These are phyloP conservation scores for Pseudodiploospora longispora DNA, from an alignment of 2,329 filamentous ascomycete genomes.

Conservation along the genomic window DNA sequence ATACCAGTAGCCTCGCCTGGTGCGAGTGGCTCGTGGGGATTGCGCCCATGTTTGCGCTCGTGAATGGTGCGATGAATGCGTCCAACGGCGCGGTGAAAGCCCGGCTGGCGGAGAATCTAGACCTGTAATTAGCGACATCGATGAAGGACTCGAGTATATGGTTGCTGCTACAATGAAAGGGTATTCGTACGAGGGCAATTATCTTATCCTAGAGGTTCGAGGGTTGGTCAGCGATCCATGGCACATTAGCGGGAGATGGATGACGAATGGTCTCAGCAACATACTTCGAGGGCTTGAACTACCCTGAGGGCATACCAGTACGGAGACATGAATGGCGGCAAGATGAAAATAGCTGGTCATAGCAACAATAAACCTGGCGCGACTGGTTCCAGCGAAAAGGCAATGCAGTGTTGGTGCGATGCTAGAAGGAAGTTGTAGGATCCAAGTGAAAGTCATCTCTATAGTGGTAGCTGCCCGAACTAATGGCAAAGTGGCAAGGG, in stretches of 20 bases:
- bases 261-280: background rate
- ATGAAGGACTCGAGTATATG: background rate
- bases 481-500: too few species aligned
- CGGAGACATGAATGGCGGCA: conserved; percentile 19
- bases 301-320: conserved; percentile 26
- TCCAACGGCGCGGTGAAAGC: conserved; percentile 44
- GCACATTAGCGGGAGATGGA: background rate
- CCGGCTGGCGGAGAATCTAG: conserved; percentile 42
- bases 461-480: too few species aligned
- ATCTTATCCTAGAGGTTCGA: conserved; percentile 21
- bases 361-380: too few species aligned
- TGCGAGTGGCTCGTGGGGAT: conserved; percentile 41
- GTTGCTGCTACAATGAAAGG: too few species aligned
- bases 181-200: conserved; percentile 20
- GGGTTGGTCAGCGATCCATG: background rate
- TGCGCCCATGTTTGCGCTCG: conserved; percentile 39
- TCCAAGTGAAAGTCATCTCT: too few species aligned
- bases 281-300: conserved; percentile 27
- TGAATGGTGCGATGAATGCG: conserved; percentile 44
- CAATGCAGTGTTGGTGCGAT: too few species aligned
- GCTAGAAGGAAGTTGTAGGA: too few species aligned
- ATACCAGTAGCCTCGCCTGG: conserved; percentile 45
- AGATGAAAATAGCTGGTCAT: too few species aligned
- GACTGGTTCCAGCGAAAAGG: too few species aligned
- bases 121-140: conserved; percentile 5